Evolutionary conservation across 345 rosid genomes (phyloP).

Genomic region (Eucalyptus urophylla): DNA sequence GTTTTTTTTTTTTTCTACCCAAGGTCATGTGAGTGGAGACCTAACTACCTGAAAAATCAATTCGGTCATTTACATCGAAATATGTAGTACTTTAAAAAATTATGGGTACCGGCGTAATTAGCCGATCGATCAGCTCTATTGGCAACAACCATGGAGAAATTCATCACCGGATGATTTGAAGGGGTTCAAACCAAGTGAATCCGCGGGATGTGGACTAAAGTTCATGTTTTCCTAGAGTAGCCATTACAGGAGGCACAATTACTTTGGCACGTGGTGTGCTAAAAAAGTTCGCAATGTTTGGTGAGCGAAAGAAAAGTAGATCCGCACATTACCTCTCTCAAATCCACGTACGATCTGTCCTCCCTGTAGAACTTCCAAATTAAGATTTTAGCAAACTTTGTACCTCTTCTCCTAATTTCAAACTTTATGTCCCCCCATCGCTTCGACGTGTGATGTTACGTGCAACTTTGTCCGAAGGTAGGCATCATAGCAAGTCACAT

Average conservation of each 20-base stretch:
- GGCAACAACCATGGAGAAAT: too few species aligned
- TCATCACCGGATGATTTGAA: too few species aligned
- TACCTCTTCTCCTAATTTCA: background rate
- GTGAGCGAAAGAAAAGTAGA: background rate
- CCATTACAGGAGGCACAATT: background rate
- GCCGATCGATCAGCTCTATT: too few species aligned
- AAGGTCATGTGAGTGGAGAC: background rate
- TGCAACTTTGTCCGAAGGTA: background rate
- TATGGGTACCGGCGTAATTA: background rate
- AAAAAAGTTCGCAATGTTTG: background rate
- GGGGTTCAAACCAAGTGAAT: background rate
- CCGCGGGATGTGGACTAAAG: background rate
- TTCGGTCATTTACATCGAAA: background rate
- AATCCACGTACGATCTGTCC: background rate
- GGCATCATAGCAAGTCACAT: background rate
- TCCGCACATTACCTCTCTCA: background rate
- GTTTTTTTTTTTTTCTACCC: background rate
- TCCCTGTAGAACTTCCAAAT: background rate
- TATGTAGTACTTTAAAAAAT: background rate
- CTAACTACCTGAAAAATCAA: background rate
- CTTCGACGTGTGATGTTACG: background rate
- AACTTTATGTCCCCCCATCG: background rate
- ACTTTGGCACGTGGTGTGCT: background rate
- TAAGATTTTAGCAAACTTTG: background rate
- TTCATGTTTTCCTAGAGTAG: background rate